Evolutionary conservation across 2,329 filamentous ascomycete species (phyloP).

Genomic region (Claviceps citrina): DNA sequence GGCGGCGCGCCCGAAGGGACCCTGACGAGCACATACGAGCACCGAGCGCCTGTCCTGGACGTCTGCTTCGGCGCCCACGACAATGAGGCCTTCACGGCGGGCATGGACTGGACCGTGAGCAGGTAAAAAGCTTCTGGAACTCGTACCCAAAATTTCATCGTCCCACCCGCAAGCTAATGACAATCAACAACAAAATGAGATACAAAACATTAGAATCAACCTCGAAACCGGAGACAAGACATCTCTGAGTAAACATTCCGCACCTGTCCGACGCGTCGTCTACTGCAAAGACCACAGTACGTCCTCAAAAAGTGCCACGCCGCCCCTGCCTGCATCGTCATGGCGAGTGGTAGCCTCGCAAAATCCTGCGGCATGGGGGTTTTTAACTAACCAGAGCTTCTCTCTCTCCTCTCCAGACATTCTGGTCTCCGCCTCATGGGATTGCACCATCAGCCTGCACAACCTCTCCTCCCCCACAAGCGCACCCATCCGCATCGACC

Average conservation of each 20-base stretch:
- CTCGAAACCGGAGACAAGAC: conserved; percentile 57
- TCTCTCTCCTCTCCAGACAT: conserved; percentile 44
- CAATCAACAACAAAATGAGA: no score
- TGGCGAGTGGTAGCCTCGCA: no score
- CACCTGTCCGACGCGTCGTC: conserved; percentile 68
- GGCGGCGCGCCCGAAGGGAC: conserved; percentile 36
- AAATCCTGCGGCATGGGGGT: no score
- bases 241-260: conserved; percentile 61
- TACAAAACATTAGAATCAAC: conserved; percentile 40
- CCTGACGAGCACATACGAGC: conserved; percentile 59
- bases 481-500: conserved; percentile 46
- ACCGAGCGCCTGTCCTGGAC: conserved; percentile 75
- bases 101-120: conserved; percentile 75
- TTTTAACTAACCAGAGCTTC: background rate
- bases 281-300: conserved; percentile 60
- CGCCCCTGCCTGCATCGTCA: no score
- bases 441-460: conserved; percentile 77
- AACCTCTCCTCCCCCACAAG: conserved; percentile 38
- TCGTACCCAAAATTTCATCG: no score
- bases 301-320: no score
- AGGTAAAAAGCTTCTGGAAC: no score
- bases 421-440: conserved; percentile 85
- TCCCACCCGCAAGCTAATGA: no score
- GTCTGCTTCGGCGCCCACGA: conserved; percentile 79
- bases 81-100: conserved; percentile 70